A percentile compares a stretch with the other conserved stretches of the same genome.
These are phyloP conservation scores for Zygotorulaspora mrakii DNA, from an alignment of 1,139 yeast species.

Conservation along the genomic window DNA sequence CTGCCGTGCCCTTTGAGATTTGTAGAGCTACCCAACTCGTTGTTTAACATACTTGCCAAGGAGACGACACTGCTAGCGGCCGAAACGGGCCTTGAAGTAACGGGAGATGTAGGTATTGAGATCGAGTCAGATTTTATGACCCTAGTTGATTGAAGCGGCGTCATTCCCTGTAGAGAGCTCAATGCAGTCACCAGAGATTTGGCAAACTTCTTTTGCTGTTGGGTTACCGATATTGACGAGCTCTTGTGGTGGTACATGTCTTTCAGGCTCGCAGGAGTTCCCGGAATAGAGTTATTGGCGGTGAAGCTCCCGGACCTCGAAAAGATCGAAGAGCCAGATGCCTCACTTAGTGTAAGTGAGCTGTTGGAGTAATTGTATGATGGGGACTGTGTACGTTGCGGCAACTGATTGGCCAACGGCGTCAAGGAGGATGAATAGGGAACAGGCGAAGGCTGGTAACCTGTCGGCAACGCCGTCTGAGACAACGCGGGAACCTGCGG, in stretches of 20 bases:
- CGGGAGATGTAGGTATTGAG: slow-evolving; percentile 14
- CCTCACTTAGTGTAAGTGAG: slow-evolving; percentile 12
- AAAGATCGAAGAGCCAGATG: slow-evolving; percentile 10
- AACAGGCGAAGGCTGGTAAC: neutral
- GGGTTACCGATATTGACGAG: slow-evolving; percentile 2
- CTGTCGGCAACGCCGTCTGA: neutral
- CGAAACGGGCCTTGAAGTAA: slow-evolving; percentile 19
- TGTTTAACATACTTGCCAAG: slow-evolving; percentile 16
- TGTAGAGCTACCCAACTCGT: slow-evolving; percentile 5
- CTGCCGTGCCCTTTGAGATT: slow-evolving; percentile 1
- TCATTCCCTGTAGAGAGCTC: slow-evolving; percentile 19
- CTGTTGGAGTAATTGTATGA: slow-evolving; percentile 10
- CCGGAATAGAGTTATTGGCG: slow-evolving; percentile 4
- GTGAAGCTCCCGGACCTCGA: slow-evolving; percentile 12
- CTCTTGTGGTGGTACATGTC: slow-evolving; percentile 6
- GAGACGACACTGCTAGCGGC: slow-evolving; percentile 22
- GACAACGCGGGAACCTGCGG: slow-evolving; percentile 1
- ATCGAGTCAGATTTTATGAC: slow-evolving; percentile 11
- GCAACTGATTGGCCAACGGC: slow-evolving; percentile 3
- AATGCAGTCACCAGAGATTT: slow-evolving; percentile 19
- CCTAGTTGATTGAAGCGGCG: slow-evolving; percentile 15
- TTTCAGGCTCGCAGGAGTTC: slow-evolving; percentile 10
- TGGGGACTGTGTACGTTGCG: slow-evolving; percentile 6
- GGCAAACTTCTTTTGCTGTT: slow-evolving; percentile 11
- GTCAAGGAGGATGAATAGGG: neutral